Evolutionary conservation across 352 stramenopile genomes (phyloP).

Genomic region (Globisporangium parvum): DNA sequence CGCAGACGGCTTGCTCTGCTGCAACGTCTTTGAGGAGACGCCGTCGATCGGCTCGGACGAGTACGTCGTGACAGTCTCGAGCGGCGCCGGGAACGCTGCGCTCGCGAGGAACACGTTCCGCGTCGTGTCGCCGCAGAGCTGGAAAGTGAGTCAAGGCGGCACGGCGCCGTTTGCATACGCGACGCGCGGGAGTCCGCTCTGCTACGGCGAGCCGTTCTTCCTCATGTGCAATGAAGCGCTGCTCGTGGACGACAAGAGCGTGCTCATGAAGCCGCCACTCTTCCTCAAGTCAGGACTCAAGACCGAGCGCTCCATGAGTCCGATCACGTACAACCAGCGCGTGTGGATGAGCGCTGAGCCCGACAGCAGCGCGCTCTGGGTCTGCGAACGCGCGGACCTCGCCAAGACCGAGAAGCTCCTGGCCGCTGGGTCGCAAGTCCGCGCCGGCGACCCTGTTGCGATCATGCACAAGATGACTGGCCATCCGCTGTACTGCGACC

Average conservation of each 20-base stretch:
- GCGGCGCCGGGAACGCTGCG: constrained; percentile 12
- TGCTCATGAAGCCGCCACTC: constrained; percentile 60
- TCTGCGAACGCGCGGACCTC: constrained; percentile 58
- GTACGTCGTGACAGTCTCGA: constrained; percentile 53
- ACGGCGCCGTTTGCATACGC: constrained; percentile 12
- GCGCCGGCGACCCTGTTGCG: constrained; percentile 40
- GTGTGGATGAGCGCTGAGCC: constrained; percentile 58
- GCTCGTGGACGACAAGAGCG: constrained; percentile 69
- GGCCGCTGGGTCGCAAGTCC: constrained; percentile 36
- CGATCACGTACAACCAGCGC: constrained; percentile 82
- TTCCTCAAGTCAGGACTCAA: constrained; percentile 83
- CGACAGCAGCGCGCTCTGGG: constrained; percentile 71
- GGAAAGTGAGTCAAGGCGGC: constrained; percentile 28
- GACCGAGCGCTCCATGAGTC: constrained; percentile 76
- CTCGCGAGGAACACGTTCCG: constrained; percentile 66
- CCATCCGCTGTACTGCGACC: constrained; percentile 44
- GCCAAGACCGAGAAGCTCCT: constrained; percentile 63
- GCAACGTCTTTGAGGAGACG: constrained; percentile 83
- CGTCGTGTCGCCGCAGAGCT: constrained; percentile 40
- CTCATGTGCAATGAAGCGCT: constrained; percentile 76
- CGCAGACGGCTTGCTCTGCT: constrained; percentile 42
- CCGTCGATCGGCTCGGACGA: constrained; percentile 72
- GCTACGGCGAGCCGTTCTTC: constrained; percentile 79
- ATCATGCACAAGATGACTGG: constrained; percentile 85
- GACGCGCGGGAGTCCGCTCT: constrained; percentile 23